Conservation (phyloP, 345 rosid genomes). For the Citrus sp. region DNA sequence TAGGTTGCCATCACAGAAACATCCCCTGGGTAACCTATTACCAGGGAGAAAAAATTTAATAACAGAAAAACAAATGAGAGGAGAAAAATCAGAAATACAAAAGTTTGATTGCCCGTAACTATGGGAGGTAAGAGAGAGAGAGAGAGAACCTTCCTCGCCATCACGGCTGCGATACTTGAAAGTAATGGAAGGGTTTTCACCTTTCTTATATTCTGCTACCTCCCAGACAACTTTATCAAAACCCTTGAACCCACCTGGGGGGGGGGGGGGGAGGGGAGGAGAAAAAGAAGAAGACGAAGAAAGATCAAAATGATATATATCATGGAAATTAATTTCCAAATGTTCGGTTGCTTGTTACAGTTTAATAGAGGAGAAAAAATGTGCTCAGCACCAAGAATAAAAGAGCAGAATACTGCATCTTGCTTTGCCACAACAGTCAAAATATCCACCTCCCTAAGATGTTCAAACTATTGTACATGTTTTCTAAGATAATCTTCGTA, state of each 20-base stretch:
- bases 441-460: conserved; percentile 9
- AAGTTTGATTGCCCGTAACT: neutral
- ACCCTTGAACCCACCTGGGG: conserved; percentile 80
- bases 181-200: conserved; percentile 63
- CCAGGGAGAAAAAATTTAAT: neutral
- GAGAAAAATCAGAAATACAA: neutral
- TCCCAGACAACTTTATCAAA: conserved; percentile 85
- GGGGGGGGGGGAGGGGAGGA: fast-evolving
- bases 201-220: conserved; percentile 56
- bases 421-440: conserved; percentile 9
- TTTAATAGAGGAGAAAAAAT: neutral
- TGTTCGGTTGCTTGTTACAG: neutral
- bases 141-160: conserved; percentile 78
- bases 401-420: conserved; percentile 5
- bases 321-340: neutral
- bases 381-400: neutral
- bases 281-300: too few species aligned
- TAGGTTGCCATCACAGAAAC: conserved; percentile 73
- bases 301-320: neutral
- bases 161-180: conserved; percentile 65
- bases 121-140: neutral
- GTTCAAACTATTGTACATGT: conserved; percentile 9
- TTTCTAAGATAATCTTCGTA: neutral
- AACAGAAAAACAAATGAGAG: neutral
- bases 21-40: conserved; percentile 81